A percentile compares a stretch with the other conserved stretches of the same genome.
Conservation (phyloP, 2,329 filamentous ascomycete species). For the Phialophora expanda region DNA sequence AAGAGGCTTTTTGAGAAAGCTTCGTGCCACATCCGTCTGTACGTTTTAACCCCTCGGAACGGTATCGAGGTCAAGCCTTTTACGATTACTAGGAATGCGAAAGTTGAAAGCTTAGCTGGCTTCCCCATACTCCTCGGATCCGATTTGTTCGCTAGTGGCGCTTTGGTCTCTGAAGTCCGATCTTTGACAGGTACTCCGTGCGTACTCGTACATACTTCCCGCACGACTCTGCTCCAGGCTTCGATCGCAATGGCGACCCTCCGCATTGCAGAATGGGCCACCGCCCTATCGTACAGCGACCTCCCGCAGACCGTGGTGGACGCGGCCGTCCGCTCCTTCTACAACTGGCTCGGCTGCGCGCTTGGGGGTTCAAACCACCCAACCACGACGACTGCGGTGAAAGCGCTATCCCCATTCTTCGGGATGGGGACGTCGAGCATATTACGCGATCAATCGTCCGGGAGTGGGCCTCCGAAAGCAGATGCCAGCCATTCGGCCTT, state of each 20-base stretch:
- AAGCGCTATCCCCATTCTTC: conserved; percentile 47
- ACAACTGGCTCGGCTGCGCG: conserved; percentile 62
- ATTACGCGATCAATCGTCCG: conserved; percentile 39
- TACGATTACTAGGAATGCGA: background rate
- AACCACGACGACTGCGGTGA: conserved; percentile 50
- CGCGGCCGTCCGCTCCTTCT: conserved; percentile 56
- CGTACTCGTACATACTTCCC: background rate
- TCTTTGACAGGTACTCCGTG: background rate
- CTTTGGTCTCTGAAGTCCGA: background rate
- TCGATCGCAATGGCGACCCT: conserved; percentile 47
- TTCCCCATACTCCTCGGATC: background rate
- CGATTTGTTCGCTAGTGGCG: background rate
- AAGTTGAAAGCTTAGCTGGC: background rate
- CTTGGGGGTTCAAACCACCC: conserved; percentile 57
- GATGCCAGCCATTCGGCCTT: conserved; percentile 52
- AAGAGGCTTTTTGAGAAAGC: background rate
- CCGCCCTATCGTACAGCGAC: conserved; percentile 49
- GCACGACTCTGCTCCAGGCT: background rate
- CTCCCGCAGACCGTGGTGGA: conserved; percentile 51
- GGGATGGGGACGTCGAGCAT: conserved; percentile 47
- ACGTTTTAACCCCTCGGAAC: background rate
- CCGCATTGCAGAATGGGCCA: conserved; percentile 56
- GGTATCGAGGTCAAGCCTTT: background rate
- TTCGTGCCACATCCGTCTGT: background rate
- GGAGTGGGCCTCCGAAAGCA: conserved; percentile 2